phyloP scores from a whole-genome alignment of 495 filamentous ascomycete genomes.

The Xylaria scruposa region DNA sequence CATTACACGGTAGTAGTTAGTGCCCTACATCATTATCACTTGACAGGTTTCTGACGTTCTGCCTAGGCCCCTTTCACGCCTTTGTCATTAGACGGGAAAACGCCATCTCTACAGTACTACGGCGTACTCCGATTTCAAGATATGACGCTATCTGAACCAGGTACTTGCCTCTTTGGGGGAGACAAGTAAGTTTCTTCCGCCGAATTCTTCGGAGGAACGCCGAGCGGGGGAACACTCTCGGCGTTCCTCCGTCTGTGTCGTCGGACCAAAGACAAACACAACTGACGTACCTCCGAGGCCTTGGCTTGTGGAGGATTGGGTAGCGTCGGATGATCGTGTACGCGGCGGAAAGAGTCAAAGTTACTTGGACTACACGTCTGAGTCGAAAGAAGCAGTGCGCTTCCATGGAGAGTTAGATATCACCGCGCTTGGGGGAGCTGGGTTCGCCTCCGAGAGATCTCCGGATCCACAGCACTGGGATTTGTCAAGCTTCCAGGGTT shows the following conservation, averaged over 20 bases:
- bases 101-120: neutral
- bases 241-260: neutral
- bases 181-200: slow-evolving; percentile 44
- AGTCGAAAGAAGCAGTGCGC: slow-evolving; percentile 37
- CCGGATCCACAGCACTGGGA: slow-evolving; percentile 60
- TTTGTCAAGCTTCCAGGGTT: slow-evolving; percentile 60
- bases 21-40: neutral
- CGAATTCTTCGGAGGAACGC: slow-evolving; percentile 6
- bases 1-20: neutral
- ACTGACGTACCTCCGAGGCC: slow-evolving; percentile 48
- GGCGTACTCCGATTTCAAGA: neutral
- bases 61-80: neutral
- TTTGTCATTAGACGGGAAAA: neutral
- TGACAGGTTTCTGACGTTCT: neutral
- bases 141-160: slow-evolving; percentile 19
- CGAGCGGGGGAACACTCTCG: neutral
- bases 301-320: slow-evolving; percentile 69
- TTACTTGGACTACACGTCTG: slow-evolving; percentile 47
- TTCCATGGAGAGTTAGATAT: slow-evolving; percentile 78
- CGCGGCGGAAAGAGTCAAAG: slow-evolving; percentile 73
- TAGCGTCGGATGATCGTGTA: slow-evolving; percentile 71
- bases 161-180: slow-evolving; percentile 54
- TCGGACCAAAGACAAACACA: neutral
- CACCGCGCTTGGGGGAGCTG: slow-evolving; percentile 77
- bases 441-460: slow-evolving; percentile 81